These are phyloP conservation scores for Stromatinia cepivora DNA, from an alignment of 2,329 filamentous ascomycete species.

Conservation along the genomic window DNA sequence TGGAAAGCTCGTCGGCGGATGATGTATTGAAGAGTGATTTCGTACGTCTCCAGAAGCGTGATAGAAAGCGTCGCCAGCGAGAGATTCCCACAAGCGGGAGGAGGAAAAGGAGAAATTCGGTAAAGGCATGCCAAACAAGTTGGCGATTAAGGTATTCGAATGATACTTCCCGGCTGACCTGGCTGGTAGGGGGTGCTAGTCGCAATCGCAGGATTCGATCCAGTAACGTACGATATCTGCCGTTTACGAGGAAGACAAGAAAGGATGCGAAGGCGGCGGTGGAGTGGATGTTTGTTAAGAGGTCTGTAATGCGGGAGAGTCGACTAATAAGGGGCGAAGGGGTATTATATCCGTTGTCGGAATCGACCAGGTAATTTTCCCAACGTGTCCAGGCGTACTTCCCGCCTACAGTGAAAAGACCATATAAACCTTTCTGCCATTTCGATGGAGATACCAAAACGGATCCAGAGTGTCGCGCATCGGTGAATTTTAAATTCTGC, in stretches of 20 bases:
- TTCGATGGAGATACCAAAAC: conserved; percentile 70
- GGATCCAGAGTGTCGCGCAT: conserved; percentile 67
- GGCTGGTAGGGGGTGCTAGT: conserved; percentile 78
- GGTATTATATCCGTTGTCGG: conserved; percentile 73
- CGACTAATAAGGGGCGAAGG: conserved; percentile 52
- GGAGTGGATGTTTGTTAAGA: conserved; percentile 72
- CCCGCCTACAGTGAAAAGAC: conserved; percentile 80
- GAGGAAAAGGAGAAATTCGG: conserved; percentile 95
- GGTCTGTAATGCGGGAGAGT: conserved; percentile 69
- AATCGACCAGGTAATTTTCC: conserved; percentile 80
- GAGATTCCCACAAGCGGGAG: conserved; percentile 95
- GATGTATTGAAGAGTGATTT: conserved; percentile 47
- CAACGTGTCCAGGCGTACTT: conserved; percentile 89
- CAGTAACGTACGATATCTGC: conserved; percentile 84
- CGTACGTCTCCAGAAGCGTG: conserved; percentile 79
- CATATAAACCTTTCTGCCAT: conserved; percentile 83
- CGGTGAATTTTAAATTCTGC: conserved; percentile 87
- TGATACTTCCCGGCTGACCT: conserved; percentile 86
- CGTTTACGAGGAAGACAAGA: conserved; percentile 85
- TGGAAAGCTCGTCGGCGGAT: conserved; percentile 43
- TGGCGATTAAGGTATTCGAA: conserved; percentile 98
- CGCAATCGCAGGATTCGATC: conserved; percentile 83
- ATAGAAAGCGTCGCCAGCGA: conserved; percentile 88
- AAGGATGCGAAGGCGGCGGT: conserved; percentile 82
- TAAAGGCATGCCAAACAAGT: conserved; percentile 99